A percentile compares a stretch with the other conserved stretches of the same genome.
These are phyloP conservation scores for Ilyonectria robusta DNA, from an alignment of 2,329 filamentous ascomycete genomes.

Conservation along the genomic window DNA sequence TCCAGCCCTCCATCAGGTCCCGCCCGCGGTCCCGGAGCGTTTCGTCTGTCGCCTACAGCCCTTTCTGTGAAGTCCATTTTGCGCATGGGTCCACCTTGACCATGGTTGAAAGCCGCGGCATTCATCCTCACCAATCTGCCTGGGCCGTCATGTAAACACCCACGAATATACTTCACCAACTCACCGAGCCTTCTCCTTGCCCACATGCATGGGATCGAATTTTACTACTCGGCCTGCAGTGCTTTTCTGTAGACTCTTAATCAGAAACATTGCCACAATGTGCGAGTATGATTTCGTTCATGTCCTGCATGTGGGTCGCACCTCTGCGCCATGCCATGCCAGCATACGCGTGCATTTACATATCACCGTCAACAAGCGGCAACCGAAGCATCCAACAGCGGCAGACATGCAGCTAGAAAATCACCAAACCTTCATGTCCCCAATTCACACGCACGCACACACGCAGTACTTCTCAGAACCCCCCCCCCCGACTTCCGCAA, in stretches of 20 bases:
- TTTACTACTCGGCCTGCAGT: not conserved
- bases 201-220: not conserved
- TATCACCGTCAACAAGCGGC: constrained; percentile 11
- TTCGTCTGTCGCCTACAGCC: not conserved
- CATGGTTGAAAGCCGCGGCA: not conserved
- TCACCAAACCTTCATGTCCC: not conserved
- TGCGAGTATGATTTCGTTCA: not conserved
- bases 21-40: not conserved
- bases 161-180: not conserved
- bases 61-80: not conserved
- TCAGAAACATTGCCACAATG: not conserved
- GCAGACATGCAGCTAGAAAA: not conserved
- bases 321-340: constrained; percentile 15
- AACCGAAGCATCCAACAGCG: not conserved
- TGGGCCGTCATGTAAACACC: not conserved
- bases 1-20: not conserved
- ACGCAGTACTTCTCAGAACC: not conserved
- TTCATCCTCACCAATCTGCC: not conserved
- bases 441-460: not conserved
- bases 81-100: not conserved
- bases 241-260: not conserved
- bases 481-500: constrained; percentile 21
- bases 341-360: constrained; percentile 24
- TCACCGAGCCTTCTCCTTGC: not conserved
- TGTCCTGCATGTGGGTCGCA: constrained; percentile 13